Evolutionary conservation across 352 stramenopile species (phyloP), one percentile per base, ranked within the genome.

Genomic region (Globisporangium okanoganense): DNA sequence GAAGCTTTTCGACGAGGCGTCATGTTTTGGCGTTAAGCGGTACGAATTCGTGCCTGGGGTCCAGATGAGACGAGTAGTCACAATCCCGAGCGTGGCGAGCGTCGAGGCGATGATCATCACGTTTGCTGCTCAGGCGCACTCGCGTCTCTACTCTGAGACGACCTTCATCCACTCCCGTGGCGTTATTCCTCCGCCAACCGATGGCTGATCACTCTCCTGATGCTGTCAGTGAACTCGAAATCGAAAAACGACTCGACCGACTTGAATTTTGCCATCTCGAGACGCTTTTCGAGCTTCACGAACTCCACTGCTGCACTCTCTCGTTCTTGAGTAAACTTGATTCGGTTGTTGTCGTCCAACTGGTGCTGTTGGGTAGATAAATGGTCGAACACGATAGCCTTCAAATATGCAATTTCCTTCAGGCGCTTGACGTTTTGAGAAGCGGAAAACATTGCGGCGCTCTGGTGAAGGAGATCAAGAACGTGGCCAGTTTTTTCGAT

Each of bases 21-120:
- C 81, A 14, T 88, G 78, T 57, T 90, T 90, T 47, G 81, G 81
- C 9, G 56, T 87, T 14, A 90, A 85, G 59, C 69, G 76, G 5
- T 83, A 72, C 44, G n/a, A 51, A 45, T 49, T 33, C 3, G 36
- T 29, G 2, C 35, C 10, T n/a, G 53, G 16, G 5, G 20, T 72
- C 7, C 54, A 65, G 27, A 78, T 71, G 71, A 66, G 33, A 36
- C 52, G 24, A 38, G 44, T 83, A 2, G 51, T 27, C 27, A 10
- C 22, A 9, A 67, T 59, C 20, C 57, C 69, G n/a, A 49, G 27
- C 20, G 56, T 40, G 75, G 56, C 48, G 29, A 16, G 59, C 44
- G 20, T 54, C 72, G 44, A 63, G 35, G 12, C 25, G 29, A 50
- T 33, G n/a, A 48, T 63, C 16, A 75, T 81, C 51, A 52, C 64